Base-by-base conservation (phyloP, 139 green algal genomes). In the Auxenochlorella protothecoides region DNA sequence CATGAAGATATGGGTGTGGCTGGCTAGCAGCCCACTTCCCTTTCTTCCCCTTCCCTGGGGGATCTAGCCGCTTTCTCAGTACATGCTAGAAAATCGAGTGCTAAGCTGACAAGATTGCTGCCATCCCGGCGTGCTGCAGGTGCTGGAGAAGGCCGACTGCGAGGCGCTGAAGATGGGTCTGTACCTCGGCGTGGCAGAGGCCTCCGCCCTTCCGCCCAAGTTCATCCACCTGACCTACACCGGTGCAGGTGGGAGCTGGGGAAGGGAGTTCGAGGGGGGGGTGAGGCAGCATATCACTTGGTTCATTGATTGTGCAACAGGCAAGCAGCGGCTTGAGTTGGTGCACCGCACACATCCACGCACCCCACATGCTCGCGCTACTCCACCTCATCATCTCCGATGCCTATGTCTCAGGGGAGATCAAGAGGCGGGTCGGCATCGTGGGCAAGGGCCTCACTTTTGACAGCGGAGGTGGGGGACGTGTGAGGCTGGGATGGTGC, bases 181-280 rank as follows among this genome's bases (percentile, higher is more conserved):
- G 55, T 99, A 89, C 84, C 88, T 99, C 69, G 95, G 88, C 3
- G 95, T 99, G n/a, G 80, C 94, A 0, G 89, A 89, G 68, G 91
- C 86, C 3, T 89, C 80, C 2, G 80, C 81, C 0, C 79, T 91
- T 72, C 91, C 91, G 2, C 89, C 90, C 44, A 91, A 96, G 74
- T 97, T 99, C 88, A 98, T 99, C 76, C 95, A 99, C 81, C 83
- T 99, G 8, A 95, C 83, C 4, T 99, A 99, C 85, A 94, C 76
- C 6, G 83, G 89, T 0, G 66, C 72, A 15, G 83, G 77, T 72
- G 75, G 12, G 70, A 15, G 4, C 0, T 0, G 4, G 2, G 14
- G 5, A 11, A 11, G 11, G 9, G 9, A 15, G 57, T 9, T 62
- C 9, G 2, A 62, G 14, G 9, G 2, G n/a, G 14, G 53, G 52